Base-by-base conservation (phyloP, 108 stramenopile genomes). In the Pseudonitzschia pungens region DNA sequence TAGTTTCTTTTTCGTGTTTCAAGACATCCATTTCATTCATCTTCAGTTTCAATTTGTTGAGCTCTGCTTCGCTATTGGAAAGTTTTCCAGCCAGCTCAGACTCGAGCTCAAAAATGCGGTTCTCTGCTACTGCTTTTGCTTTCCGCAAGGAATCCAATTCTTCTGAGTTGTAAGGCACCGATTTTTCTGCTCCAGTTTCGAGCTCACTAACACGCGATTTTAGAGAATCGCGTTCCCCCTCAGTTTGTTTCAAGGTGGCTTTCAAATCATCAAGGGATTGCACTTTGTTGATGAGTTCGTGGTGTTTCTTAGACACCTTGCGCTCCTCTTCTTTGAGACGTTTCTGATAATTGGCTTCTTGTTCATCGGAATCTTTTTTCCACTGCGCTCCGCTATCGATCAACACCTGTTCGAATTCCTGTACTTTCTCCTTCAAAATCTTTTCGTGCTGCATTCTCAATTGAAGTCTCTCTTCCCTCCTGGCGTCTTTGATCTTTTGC, bases 361-460 rank as follows among this genome's bases (percentile, higher is more conserved):
- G 57, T 43, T 74, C 73, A 31, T 65, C 72, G 0, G 76, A 53
- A 65, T 77, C 76, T 9, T 53, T 28, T 45, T 75, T 74, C 76
- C 72, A 82, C 31, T 74, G 71, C 24, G 53, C 10, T 41, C 80
- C 80, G 21, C 75, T 69, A 55, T 81, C 80, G 22, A 51, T 40
- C n/a, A 81, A 33, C 18, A 64, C 24, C 15, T 53, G 55, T 36
- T 81, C 80, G 50, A 75, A 31, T 16, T 56, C 54, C 8, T 43
- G 33, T 67, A 74, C 31, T 14, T 70, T 36, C 28, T 67, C 70
- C 50, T 63, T 33, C 40, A 65, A 5, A 32, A 53, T 70, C 36
- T 50, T 64, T 42, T 80, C 63, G 29, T 71, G 68, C 31, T 67
- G 68, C 53, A 60, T 60, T 62, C 60, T 15, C 60, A 62, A 40